These are phyloP conservation scores for Phytophthora palmivora DNA, from an alignment of 352 stramenopile species.

Conservation along the genomic window DNA sequence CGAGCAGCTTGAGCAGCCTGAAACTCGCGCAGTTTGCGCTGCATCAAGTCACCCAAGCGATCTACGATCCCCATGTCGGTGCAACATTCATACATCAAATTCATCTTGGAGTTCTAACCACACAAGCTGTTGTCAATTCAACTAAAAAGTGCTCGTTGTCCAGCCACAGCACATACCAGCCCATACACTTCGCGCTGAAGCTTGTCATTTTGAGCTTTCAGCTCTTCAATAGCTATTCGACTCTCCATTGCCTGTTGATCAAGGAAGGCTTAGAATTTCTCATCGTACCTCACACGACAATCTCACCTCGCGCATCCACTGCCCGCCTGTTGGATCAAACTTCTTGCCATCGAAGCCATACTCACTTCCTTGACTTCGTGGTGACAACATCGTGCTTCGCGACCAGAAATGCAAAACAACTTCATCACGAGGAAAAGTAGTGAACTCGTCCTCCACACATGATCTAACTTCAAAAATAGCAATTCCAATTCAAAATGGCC, in stretches of 20 bases:
- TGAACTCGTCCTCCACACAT: slow-evolving; percentile 30
- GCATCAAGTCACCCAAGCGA: slow-evolving; percentile 65
- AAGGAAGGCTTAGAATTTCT: background rate
- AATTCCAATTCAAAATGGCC: background rate
- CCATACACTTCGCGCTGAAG: slow-evolving; percentile 65
- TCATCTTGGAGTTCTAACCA: slow-evolving; percentile 62
- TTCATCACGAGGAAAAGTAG: slow-evolving; percentile 7
- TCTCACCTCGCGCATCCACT: slow-evolving; percentile 75
- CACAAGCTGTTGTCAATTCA: background rate
- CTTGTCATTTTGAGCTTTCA: slow-evolving; percentile 66
- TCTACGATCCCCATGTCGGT: slow-evolving; percentile 61
- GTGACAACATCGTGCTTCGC: slow-evolving; percentile 41
- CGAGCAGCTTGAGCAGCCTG: slow-evolving; percentile 49
- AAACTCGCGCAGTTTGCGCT: slow-evolving; percentile 62
- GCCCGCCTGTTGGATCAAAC: slow-evolving; percentile 54
- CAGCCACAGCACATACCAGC: slow-evolving; percentile 37
- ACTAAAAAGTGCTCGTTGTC: background rate
- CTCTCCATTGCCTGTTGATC: slow-evolving; percentile 55
- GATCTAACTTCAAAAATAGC: slow-evolving; percentile 30
- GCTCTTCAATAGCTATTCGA: slow-evolving; percentile 54
- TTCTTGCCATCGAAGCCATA: slow-evolving; percentile 44
- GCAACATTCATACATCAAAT: slow-evolving; percentile 68
- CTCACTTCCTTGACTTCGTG: slow-evolving; percentile 34
- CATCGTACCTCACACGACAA: background rate
- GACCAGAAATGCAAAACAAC: slow-evolving; percentile 27